A percentile compares a stretch with the other conserved stretches of the same genome.
Evolutionary conservation across 805 yeast species (phyloP).

Genomic region (Starmerella khaoyaiensis): DNA sequence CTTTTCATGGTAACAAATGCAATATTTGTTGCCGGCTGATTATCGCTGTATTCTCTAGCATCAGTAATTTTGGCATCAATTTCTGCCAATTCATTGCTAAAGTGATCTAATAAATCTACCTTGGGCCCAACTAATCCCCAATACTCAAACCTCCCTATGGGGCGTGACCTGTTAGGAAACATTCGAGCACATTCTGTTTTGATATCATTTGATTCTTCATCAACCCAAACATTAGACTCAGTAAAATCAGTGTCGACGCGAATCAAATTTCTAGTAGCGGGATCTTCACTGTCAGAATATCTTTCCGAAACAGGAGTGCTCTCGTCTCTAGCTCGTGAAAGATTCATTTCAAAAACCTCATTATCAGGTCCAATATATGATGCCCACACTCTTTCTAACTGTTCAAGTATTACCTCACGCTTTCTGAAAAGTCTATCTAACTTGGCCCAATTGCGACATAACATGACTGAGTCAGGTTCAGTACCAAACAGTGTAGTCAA

Average conservation of each 20-base stretch:
- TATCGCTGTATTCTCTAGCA: slow-evolving; percentile 49
- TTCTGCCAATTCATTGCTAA: slow-evolving; percentile 51
- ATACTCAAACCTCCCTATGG: slow-evolving; percentile 46
- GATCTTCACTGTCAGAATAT: background rate
- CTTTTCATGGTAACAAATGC: slow-evolving; percentile 93
- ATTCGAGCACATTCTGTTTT: background rate
- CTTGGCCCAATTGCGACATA: slow-evolving; percentile 78
- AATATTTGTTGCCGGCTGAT: slow-evolving; percentile 63
- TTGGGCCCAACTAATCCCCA: slow-evolving; percentile 51
- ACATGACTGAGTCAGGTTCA: slow-evolving; percentile 57
- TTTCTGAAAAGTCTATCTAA: slow-evolving; percentile 53
- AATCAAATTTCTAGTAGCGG: background rate
- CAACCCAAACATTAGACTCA: background rate
- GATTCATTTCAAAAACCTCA: slow-evolving; percentile 21
- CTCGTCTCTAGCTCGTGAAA: too few species aligned
- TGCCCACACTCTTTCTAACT: slow-evolving; percentile 62
- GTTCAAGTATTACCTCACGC: slow-evolving; percentile 40
- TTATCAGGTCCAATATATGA: slow-evolving; percentile 38
- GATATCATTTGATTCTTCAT: background rate
- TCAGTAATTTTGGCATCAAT: slow-evolving; percentile 56
- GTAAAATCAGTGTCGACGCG: background rate
- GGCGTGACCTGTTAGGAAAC: slow-evolving; percentile 33
- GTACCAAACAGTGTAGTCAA: slow-evolving; percentile 72
- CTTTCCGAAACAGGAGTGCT: background rate
- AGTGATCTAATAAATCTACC: slow-evolving; percentile 73